Base-by-base conservation (phyloP, 495 filamentous ascomycete genomes). In the Aspergillus bridgeri region DNA sequence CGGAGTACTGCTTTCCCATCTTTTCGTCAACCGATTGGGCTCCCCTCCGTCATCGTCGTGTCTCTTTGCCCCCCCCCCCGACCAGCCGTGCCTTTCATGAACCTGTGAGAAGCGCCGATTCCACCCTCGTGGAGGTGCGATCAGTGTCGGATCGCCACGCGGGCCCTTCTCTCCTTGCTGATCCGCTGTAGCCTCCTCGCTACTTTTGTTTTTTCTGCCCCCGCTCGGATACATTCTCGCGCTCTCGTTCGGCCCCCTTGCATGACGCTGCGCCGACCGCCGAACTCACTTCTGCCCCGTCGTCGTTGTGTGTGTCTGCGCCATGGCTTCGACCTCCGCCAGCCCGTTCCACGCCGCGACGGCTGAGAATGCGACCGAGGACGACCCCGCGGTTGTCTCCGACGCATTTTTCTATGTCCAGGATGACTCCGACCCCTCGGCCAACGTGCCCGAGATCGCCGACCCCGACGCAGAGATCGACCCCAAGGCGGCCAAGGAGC, bases 301-400 rank as follows among this genome's bases (percentile, higher is more conserved):
- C 45, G 21, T 15, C 25, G 22, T 47, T 8, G 22, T 20, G 22
- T 23, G 43, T 43, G 38, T 9, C n/a, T 15, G 18, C 45, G 42
- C 53, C 56, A 67, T 65, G 62, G 54, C 62, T 17, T 7, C 29
- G 3, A 54, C 62, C 27, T 52, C 62, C 23, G 56, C 65, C 38
- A 58, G 49, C 24, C 43, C 62, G 42, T 54, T 65, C 38, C 46
- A 55, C 51, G 21, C 61, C 59, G 25, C 54, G 9, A 29, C 56
- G 25, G 45, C 58, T 29, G 64, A 66, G 11, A 57, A 59, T 53
- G 72, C 74, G 54, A 68, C 62, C 55, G 75, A 77, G 46, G 74
- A 78, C 49, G 75, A 78, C 52, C 60, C 68, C 27, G 53, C 58
- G 13, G 50, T 59, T 50, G 60, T 51, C 2, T 49, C 67, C 33